Conservation (phyloP, 2,329 filamentous ascomycete genomes). For the Colletotrichum zoysiae region DNA sequence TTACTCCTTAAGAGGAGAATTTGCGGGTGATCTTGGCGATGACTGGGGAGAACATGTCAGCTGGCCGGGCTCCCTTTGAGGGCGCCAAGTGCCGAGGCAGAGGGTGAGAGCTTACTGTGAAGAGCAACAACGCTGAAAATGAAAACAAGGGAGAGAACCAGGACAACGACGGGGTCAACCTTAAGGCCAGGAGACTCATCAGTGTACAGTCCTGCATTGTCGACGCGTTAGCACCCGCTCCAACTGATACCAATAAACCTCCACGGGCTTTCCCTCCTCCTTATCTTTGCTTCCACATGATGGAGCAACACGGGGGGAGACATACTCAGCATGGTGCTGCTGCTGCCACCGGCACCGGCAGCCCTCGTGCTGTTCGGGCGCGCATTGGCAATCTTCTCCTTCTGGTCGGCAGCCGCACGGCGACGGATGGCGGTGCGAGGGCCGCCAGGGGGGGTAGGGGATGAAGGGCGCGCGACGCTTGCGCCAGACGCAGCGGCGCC, state of each 20-base stretch:
- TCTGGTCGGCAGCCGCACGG: slow-evolving; percentile 95
- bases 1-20: slow-evolving; percentile 75
- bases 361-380: slow-evolving; percentile 92
- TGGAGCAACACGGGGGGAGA: slow-evolving; percentile 44
- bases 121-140: slow-evolving; percentile 98
- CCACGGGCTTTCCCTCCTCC: neutral
- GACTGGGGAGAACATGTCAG: slow-evolving; percentile 66
- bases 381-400: slow-evolving; percentile 95
- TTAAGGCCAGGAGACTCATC: slow-evolving; percentile 98
- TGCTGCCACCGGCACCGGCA: slow-evolving; percentile 94
- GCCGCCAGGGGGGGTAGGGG: slow-evolving; percentile 90
- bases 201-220: slow-evolving; percentile 83
- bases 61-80: neutral
- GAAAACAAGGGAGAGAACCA: slow-evolving; percentile 96
- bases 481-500: slow-evolving; percentile 72
- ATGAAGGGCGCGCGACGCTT: slow-evolving; percentile 81
- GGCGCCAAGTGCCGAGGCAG: neutral
- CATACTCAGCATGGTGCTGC: slow-evolving; percentile 97
- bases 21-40: slow-evolving; percentile 95
- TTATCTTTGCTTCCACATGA: neutral
- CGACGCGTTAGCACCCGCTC: slow-evolving; percentile 46
- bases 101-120: slow-evolving; percentile 79
- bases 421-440: slow-evolving; percentile 95
- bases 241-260: too few species aligned
- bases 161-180: slow-evolving; percentile 96